Evolutionary conservation across 192 early-diverging fungal species (phyloP).

Genomic region (Coemansia aciculifera): DNA sequence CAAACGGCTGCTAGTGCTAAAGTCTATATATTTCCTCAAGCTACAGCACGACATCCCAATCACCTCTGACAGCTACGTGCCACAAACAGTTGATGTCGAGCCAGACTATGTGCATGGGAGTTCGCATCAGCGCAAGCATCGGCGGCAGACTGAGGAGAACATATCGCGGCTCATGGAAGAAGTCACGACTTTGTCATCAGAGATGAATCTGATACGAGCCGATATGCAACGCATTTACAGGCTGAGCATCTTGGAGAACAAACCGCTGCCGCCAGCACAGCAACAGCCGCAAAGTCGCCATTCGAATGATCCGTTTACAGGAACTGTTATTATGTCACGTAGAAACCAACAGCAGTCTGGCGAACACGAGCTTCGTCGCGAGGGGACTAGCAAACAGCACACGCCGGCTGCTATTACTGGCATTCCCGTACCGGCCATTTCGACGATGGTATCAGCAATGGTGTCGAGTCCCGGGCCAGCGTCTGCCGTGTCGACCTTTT

Average conservation of each 20-base stretch:
- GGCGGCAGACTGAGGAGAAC: constrained; percentile 44
- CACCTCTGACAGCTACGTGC: constrained; percentile 82
- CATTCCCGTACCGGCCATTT: constrained; percentile 10
- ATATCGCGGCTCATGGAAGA: constrained; percentile 51
- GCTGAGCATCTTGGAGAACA: constrained; percentile 50
- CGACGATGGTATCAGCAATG: constrained; percentile 24
- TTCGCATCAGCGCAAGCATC: constrained; percentile 49
- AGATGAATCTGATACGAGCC: constrained; percentile 35
- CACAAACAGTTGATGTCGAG: constrained; percentile 61
- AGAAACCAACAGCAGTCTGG: constrained; percentile 14
- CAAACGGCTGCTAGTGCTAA: constrained; percentile 83
- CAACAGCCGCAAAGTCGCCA: constrained; percentile 12
- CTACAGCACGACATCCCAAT: constrained; percentile 75
- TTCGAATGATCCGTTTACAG: constrained; percentile 36
- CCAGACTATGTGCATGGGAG: constrained; percentile 47
- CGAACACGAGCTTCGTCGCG: constrained; percentile 37
- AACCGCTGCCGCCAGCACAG: constrained; percentile 44
- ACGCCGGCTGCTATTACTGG: constrained; percentile 6
- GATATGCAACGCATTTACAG: constrained; percentile 56
- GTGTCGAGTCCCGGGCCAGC: constrained; percentile 38
- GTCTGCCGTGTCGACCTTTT: constrained; percentile 12
- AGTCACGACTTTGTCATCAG: constrained; percentile 39
- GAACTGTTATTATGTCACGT: constrained; percentile 29
- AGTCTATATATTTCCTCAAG: constrained; percentile 85
- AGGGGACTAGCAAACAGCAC: constrained; percentile 20